Base-by-base conservation (phyloP, 2,329 filamentous ascomycete genomes). In the Penicillium olsonii region DNA sequence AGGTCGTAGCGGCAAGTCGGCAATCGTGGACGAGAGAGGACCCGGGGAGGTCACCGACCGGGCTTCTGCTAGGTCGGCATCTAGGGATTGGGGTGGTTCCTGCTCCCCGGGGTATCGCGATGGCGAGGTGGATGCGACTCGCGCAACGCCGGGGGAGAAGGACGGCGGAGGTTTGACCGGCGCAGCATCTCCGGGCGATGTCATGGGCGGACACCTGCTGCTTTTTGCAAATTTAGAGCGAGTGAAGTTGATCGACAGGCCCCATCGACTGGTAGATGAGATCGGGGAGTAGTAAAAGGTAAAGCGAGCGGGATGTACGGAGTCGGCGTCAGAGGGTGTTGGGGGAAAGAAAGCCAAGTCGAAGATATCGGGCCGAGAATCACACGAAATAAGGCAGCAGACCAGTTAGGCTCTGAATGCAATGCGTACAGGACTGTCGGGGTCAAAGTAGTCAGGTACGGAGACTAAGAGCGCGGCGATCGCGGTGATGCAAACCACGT, bases 161-260 rank as follows among this genome's bases (percentile, higher is more conserved):
- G 85, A 82, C 70, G 85, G 84, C 72, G 87, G 81, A 68, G 85
- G 83, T 72, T 86, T 82, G 74, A 82, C 77, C 63, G 83, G 79
- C 65, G 79, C 75, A 75, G 78, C 83, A 83, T 87, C 77, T 69
- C 81, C 76, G 68, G 81, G 75, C 72, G 84, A 80, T 81, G 84
- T 84, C 86, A 89, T 89, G 76, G 79, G 82, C 69, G 76, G 79
- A 83, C 70, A 68, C 62, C 67, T 63, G 58, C 53, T 67, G 56
- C 55, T 52, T 60, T 61, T 38, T 53, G 63, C 56, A 49, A 55
- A 49, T 42, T 52, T 57, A 52, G 37, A 52, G 35, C 54, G 53
- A 54, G 42, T 45, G 26, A 38, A 42, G 37, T 45, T 42, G 50
- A 56, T 60, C 53, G 58, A 48, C 54, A 65, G 60, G 51, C 58